These are phyloP conservation scores for Plantago rigida DNA, from an alignment of 305 asterid genomes.

Conservation along the genomic window DNA sequence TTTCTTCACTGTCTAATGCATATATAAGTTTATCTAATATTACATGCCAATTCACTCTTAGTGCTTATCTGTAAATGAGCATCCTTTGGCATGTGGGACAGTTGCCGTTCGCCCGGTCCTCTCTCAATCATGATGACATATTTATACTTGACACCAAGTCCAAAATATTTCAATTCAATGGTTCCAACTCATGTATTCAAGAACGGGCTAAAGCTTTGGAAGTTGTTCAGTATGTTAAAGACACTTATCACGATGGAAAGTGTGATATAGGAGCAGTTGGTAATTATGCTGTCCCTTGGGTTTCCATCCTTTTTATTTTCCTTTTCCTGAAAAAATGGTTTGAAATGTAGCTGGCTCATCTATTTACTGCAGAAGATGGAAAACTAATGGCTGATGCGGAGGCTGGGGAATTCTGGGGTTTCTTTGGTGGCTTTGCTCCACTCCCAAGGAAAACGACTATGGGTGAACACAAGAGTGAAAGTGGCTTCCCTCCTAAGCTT, in stretches of 20 bases:
- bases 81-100: conserved; percentile 27
- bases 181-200: conserved; percentile 89
- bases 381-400: conserved; percentile 95
- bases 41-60: neutral
- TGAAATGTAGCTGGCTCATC: conserved; percentile 19
- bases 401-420: conserved; percentile 91
- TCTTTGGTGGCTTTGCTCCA: conserved; percentile 99
- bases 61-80: neutral
- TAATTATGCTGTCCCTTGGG: conserved; percentile 34
- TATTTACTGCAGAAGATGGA: conserved; percentile 72
- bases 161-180: conserved; percentile 88
- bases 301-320: conserved; percentile 17
- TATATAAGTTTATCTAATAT: neutral
- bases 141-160: conserved; percentile 80
- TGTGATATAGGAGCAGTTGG: conserved; percentile 93
- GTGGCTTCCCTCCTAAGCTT: conserved; percentile 42
- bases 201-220: conserved; percentile 99
- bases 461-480: conserved; percentile 36
- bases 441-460: conserved; percentile 68
- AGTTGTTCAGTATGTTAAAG: conserved; percentile 96
- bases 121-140: conserved; percentile 89
- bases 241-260: conserved; percentile 88
- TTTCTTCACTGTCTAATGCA: too few relatives aligned
- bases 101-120: conserved; percentile 80
- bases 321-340: conserved; percentile 16